Percentiles rank a stretch among this genome's conserved stretches.
These are phyloP conservation scores for Ustilago shanxiensis DNA, from an alignment of 1,284 basidiomycete species.

Conservation along the genomic window DNA sequence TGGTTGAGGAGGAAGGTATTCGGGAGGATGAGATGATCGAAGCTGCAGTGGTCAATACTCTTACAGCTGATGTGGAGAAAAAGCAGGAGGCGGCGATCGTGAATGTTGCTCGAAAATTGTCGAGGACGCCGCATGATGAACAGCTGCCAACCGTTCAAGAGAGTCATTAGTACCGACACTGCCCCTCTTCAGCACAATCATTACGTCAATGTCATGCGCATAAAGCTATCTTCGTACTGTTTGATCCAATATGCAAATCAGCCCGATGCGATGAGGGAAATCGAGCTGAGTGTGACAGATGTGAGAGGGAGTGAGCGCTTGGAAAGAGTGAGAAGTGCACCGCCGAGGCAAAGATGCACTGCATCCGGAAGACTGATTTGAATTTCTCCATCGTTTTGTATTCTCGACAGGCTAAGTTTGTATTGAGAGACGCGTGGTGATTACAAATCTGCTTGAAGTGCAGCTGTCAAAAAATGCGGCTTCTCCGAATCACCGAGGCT, in stretches of 20 bases:
- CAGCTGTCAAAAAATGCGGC: constrained; percentile 33
- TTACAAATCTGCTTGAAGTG: not conserved
- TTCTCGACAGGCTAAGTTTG: not conserved
- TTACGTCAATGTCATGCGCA: not conserved
- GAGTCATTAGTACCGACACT: constrained; percentile 12
- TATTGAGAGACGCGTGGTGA: constrained; percentile 1
- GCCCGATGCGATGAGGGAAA: not conserved
- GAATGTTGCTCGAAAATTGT: constrained; percentile 2
- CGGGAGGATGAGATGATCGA: not conserved
- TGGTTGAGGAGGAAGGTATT: not conserved
- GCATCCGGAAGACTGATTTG: constrained; percentile 2
- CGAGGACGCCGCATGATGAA: constrained; percentile 18
- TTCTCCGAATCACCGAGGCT: constrained; percentile 25
- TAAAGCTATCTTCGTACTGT: not conserved
- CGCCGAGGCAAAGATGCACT: not conserved
- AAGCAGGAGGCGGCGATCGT: not conserved
- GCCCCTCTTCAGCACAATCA: no score
- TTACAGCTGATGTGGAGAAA: not conserved
- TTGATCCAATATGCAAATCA: not conserved
- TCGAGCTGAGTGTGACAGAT: no score
- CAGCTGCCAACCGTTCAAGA: constrained; percentile 20
- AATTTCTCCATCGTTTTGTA: not conserved
- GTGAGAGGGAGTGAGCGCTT: not conserved
- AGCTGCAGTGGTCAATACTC: not conserved
- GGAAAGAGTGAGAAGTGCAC: not conserved